phyloP scores from a whole-genome alignment of 441 rosid genomes.

The Erodium texanum region DNA sequence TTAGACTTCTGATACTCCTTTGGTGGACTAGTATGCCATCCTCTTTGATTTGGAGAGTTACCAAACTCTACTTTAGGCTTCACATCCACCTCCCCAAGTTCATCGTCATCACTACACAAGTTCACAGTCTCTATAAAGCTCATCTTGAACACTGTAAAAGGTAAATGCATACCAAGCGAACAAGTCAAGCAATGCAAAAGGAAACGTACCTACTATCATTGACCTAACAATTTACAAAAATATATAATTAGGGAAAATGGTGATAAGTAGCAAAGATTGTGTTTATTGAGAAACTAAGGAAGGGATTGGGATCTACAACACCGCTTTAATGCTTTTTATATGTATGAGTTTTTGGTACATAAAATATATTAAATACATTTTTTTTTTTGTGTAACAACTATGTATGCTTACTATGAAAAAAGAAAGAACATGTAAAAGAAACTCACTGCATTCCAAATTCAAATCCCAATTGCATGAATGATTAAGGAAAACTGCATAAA shows the following conservation, averaged over 20 bases:
- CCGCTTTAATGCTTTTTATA: background rate
- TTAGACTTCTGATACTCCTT: constrained; percentile 22
- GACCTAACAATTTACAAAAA: background rate
- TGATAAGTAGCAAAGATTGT: background rate
- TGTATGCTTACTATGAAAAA: background rate
- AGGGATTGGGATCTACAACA: background rate
- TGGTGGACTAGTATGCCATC: constrained; percentile 14
- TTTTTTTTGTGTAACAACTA: background rate
- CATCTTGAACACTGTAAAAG: constrained; percentile 26
- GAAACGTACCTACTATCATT: background rate
- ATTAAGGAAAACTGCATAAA: too few relatives aligned
- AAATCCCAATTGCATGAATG: background rate
- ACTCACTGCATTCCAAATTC: background rate
- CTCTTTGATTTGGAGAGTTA: constrained; percentile 16
- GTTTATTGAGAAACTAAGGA: background rate
- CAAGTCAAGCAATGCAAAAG: constrained; percentile 4
- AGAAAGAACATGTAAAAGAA: background rate
- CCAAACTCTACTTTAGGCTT: constrained; percentile 44
- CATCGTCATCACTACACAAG: constrained; percentile 20
- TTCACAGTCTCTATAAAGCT: constrained; percentile 8
- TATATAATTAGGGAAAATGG: background rate
- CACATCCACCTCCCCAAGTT: constrained; percentile 28
- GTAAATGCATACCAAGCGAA: constrained; percentile 6
- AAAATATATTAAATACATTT: background rate
- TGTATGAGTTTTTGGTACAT: background rate